Conservation (phyloP, 2,329 filamentous ascomycete species). For the Pseudogymnoascus sp. region DNA sequence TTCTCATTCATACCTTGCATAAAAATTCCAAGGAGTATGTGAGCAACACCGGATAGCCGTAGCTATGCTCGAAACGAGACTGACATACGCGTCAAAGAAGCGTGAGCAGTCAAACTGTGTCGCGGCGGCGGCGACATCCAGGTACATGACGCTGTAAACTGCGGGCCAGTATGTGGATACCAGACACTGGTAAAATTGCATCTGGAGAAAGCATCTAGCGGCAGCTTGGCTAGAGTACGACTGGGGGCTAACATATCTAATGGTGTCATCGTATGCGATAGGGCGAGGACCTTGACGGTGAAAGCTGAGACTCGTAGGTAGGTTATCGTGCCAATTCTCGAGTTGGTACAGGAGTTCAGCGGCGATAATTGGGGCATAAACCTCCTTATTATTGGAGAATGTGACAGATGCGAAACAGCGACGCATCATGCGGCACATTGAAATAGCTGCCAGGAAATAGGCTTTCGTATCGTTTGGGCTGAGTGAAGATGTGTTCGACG, state of each 20-base stretch:
- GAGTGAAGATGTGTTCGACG: not conserved
- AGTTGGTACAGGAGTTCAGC: constrained; percentile 28
- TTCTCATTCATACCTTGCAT: not conserved
- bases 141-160: constrained; percentile 15
- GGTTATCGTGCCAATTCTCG: constrained; percentile 28
- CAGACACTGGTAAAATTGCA: constrained; percentile 26
- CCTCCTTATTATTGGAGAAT: constrained; percentile 15
- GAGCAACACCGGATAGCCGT: not conserved
- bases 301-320: not conserved
- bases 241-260: not conserved
- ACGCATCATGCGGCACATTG: constrained; percentile 28
- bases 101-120: constrained; percentile 8
- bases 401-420: constrained; percentile 24
- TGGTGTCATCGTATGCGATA: not conserved
- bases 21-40: not conserved
- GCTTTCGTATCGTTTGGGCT: constrained; percentile 11
- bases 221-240: constrained; percentile 6
- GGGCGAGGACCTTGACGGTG: not conserved
- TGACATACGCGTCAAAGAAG: constrained; percentile 14
- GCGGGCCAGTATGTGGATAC: constrained; percentile 27
- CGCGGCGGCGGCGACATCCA: not conserved
- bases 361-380: constrained; percentile 25
- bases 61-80: not conserved
- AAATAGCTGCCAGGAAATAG: constrained; percentile 29
- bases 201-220: constrained; percentile 14